A percentile compares a stretch with the other conserved stretches of the same genome.
Evolutionary conservation across 2,329 filamentous ascomycete genomes (phyloP).

Genomic region (Trichophaea hybrida): DNA sequence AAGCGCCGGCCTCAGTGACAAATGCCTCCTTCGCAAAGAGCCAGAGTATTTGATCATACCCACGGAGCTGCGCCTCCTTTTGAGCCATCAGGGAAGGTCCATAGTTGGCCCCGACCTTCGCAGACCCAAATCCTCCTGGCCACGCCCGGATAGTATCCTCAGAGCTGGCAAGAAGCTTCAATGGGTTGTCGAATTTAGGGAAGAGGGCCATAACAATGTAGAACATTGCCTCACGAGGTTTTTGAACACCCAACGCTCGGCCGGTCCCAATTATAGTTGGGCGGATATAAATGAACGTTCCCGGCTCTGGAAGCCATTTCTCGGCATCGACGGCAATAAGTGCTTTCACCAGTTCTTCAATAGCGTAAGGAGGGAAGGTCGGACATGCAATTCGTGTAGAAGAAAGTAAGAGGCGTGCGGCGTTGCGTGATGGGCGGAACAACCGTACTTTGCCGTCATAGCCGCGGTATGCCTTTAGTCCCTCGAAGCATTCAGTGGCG

Average conservation of each 20-base stretch:
- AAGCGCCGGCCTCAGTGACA: slow-evolving; percentile 82
- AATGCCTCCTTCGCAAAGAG: slow-evolving; percentile 62
- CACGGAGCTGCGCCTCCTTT: slow-evolving; percentile 53
- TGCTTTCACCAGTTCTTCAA: slow-evolving; percentile 58
- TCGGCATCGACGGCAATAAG: slow-evolving; percentile 59
- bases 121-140: slow-evolving; percentile 84
- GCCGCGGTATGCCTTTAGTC: slow-evolving; percentile 57
- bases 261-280: slow-evolving; percentile 78
- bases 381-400: slow-evolving; percentile 58
- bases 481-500: slow-evolving; percentile 83
- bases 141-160: slow-evolving; percentile 71
- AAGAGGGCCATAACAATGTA: slow-evolving; percentile 54
- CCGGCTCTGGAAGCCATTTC: slow-evolving; percentile 65
- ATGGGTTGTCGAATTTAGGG: slow-evolving; percentile 31
- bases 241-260: slow-evolving; percentile 59
- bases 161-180: slow-evolving; percentile 66
- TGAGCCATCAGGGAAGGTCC: slow-evolving; percentile 70
- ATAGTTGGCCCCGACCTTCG: slow-evolving; percentile 62
- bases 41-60: slow-evolving; percentile 89
- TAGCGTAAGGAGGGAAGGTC: slow-evolving; percentile 52
- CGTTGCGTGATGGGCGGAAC: slow-evolving; percentile 64
- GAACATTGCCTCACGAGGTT: slow-evolving; percentile 70
- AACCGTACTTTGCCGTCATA: slow-evolving; percentile 57
- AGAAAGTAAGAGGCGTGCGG: slow-evolving; percentile 47
- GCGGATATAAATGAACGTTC: slow-evolving; percentile 67